Conservation (phyloP, 2,329 filamentous ascomycete genomes). For the Talaromyces sp. region DNA sequence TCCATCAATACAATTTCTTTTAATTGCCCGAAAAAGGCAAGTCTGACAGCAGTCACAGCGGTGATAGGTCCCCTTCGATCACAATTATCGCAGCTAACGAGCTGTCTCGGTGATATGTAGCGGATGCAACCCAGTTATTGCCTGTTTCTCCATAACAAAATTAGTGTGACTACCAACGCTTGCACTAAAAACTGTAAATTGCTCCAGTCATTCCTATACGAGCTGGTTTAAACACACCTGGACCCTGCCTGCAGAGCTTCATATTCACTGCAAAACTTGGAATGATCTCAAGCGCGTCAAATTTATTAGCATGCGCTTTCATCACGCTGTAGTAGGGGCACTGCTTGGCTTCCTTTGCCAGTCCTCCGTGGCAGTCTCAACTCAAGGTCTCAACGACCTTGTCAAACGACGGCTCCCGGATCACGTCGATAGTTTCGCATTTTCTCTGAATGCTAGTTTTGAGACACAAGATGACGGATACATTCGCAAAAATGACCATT, state of each 20-base stretch:
- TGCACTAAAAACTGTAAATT: neutral
- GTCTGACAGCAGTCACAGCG: neutral
- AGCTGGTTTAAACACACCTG: no score
- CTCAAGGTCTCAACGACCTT: conserved; percentile 18
- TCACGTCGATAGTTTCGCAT: conserved; percentile 18
- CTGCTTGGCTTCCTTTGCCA: neutral
- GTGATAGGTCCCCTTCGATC: neutral
- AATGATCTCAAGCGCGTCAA: neutral
- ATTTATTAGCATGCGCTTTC: neutral
- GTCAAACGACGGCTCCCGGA: conserved; percentile 18
- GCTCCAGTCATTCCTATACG: no score
- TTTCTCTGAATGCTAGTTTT: conserved; percentile 8
- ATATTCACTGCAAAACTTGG: neutral
- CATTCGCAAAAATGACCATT: conserved; percentile 14
- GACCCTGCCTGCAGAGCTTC: neutral
- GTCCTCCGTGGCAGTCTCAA: conserved; percentile 9
- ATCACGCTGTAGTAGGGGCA: neutral
- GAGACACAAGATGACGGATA: neutral
- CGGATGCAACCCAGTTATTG: neutral
- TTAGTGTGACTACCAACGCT: neutral
- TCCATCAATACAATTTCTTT: neutral
- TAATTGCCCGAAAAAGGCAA: neutral
- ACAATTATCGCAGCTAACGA: neutral
- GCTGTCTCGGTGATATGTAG: neutral
- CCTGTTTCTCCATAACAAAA: neutral